Conservation (phyloP, 2,329 filamentous ascomycete genomes). For the Penicillium sp. region DNA sequence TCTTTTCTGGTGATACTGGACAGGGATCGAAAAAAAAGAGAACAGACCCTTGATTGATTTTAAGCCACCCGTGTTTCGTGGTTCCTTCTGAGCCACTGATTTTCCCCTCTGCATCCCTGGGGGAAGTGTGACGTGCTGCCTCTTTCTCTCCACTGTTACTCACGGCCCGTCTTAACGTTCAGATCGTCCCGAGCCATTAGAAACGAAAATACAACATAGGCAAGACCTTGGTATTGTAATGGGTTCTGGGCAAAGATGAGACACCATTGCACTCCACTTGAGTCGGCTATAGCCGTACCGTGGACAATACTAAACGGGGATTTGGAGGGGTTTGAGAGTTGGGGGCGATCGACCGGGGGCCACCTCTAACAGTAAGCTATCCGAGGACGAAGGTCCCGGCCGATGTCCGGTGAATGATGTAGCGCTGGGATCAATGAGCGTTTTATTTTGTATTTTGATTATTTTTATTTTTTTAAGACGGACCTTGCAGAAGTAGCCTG, state of each 20-base stretch:
- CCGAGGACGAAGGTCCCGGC: conserved; percentile 2
- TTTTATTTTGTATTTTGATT: not conserved
- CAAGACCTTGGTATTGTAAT: not conserved
- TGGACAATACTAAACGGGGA: not conserved
- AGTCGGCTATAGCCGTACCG: not conserved
- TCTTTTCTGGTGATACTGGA: conserved; percentile 4
- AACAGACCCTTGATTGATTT: conserved; percentile 30
- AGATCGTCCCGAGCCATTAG: conserved; percentile 15
- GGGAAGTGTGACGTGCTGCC: conserved; percentile 13
- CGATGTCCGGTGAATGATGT: conserved; percentile 2
- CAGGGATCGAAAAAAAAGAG: conserved; percentile 19
- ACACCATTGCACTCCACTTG: not conserved
- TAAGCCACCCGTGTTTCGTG: conserved; percentile 29
- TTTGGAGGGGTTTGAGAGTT: not conserved
- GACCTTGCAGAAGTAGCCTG: conserved; percentile 9
- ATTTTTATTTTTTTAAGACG: not conserved
- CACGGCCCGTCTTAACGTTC: conserved; percentile 15
- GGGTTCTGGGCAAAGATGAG: not conserved
- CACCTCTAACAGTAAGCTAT: not conserved
- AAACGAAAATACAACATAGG: not conserved
- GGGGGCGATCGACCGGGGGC: conserved; percentile 1
- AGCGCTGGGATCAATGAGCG: not conserved
- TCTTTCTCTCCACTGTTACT: conserved; percentile 18
- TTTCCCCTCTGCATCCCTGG: conserved; percentile 17
- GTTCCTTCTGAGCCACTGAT: conserved; percentile 25